Conservation (phyloP, 202 grass and related monocot species). For the Brachypodium distachyon region DNA sequence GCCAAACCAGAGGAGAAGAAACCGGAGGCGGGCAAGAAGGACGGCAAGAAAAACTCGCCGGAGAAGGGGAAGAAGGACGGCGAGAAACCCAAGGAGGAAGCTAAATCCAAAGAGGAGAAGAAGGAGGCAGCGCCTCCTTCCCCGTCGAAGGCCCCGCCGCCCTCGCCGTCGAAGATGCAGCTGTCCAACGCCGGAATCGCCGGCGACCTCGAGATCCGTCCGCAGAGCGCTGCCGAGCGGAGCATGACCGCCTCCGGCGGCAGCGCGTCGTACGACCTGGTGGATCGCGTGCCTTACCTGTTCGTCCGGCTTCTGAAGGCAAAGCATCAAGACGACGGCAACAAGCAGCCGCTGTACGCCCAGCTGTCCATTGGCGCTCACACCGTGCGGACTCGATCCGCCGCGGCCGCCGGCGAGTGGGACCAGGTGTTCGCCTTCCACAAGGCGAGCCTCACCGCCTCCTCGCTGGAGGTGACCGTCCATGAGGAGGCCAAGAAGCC, state of each 20-base stretch:
- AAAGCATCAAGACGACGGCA: conserved; percentile 38
- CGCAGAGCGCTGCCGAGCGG: conserved; percentile 29
- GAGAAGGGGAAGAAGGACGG: conserved; percentile 58
- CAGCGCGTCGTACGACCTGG: conserved; percentile 66
- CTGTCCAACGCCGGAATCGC: conserved; percentile 28
- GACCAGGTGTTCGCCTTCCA: conserved; percentile 98
- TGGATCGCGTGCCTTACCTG: conserved; percentile 75
- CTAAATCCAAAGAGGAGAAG: conserved; percentile 36
- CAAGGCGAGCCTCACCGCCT: conserved; percentile 78
- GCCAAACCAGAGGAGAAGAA: conserved; percentile 45
- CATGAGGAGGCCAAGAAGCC: conserved; percentile 54
- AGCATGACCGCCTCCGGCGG: conserved; percentile 32
- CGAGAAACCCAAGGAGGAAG: conserved; percentile 48
- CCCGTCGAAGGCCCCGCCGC: conserved; percentile 27
- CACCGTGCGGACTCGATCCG: conserved; percentile 48
- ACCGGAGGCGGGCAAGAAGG: conserved; percentile 23
- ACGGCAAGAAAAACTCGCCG: conserved; percentile 40
- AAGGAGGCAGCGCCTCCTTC: conserved; percentile 33
- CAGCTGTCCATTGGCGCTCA: conserved; percentile 75
- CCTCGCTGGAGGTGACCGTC: conserved; percentile 69
- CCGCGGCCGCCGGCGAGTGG: conserved; percentile 52
- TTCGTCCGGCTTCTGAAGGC: conserved; percentile 95
- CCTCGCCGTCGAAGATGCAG: conserved; percentile 55
- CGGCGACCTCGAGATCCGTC: conserved; percentile 77
- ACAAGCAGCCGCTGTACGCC: conserved; percentile 39